Percentiles rank a stretch among this genome's conserved stretches.
phyloP scores from a whole-genome alignment of 2,329 filamentous ascomycete genomes.

The Coleophoma cylindrospora region DNA sequence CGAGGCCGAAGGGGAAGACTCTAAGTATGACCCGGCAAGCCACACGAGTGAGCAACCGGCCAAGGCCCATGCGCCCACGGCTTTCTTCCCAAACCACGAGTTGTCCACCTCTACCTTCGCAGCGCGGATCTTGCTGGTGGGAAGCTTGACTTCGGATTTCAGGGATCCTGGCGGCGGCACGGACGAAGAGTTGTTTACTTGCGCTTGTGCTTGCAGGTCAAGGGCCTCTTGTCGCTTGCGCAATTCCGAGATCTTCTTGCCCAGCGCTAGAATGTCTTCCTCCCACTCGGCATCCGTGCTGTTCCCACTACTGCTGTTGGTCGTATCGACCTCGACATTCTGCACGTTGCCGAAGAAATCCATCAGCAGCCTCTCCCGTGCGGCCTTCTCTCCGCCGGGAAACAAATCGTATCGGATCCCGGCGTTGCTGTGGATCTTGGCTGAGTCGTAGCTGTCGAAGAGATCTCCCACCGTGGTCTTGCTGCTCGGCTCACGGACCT shows the following conservation, averaged over 20 bases:
- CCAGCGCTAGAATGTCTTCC: slow-evolving; percentile 74
- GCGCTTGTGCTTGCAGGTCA: slow-evolving; percentile 18
- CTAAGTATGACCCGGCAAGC: slow-evolving; percentile 49
- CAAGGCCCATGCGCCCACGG: slow-evolving; percentile 55
- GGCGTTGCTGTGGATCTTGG: slow-evolving; percentile 89
- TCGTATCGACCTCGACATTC: slow-evolving; percentile 77
- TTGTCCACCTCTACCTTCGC: slow-evolving; percentile 61
- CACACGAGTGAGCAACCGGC: slow-evolving; percentile 57
- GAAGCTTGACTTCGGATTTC: neutral
- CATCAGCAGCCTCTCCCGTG: slow-evolving; percentile 76
- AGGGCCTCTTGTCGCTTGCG: slow-evolving; percentile 30
- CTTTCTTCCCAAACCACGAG: slow-evolving; percentile 63
- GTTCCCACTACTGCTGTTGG: slow-evolving; percentile 21
- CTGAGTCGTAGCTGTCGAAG: slow-evolving; percentile 93
- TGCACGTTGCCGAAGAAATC: slow-evolving; percentile 99
- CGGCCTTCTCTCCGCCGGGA: slow-evolving; percentile 71
- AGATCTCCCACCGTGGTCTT: slow-evolving; percentile 90
- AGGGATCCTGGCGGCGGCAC: slow-evolving; percentile 1
- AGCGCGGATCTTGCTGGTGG: slow-evolving; percentile 34
- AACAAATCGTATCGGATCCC: slow-evolving; percentile 96
- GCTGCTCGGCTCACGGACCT: slow-evolving; percentile 78
- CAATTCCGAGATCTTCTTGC: slow-evolving; percentile 56
- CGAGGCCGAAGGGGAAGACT: slow-evolving; percentile 5
- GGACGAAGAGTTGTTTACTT: slow-evolving; percentile 12
- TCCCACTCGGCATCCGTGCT: slow-evolving; percentile 46